Percentiles rank a stretch among this genome's conserved stretches.
Evolutionary conservation across 768 basidiomycete genomes (phyloP).

Genomic region (Austroboletus eburneus): DNA sequence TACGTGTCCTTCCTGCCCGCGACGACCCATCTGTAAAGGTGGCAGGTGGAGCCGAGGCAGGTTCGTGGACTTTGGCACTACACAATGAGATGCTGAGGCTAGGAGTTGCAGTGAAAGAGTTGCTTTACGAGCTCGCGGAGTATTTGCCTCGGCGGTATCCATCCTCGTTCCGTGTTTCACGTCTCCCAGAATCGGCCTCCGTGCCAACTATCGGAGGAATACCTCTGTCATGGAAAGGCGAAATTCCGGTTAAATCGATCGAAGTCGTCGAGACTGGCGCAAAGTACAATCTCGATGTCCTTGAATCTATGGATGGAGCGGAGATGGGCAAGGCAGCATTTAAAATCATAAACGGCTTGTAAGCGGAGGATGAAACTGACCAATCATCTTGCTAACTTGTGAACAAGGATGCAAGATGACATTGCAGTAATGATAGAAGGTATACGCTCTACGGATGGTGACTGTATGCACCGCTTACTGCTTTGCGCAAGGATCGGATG

Average conservation of each 20-base stretch:
- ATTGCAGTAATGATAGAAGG: slow-evolving; percentile 62
- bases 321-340: slow-evolving; percentile 51
- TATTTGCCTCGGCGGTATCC: slow-evolving; percentile 69
- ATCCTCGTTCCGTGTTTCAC: slow-evolving; percentile 47
- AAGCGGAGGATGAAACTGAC: slow-evolving; percentile 23
- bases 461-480: neutral
- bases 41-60: slow-evolving; percentile 32
- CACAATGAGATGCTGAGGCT: neutral
- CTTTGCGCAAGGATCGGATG: slow-evolving; percentile 50
- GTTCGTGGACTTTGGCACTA: slow-evolving; percentile 8
- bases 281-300: slow-evolving; percentile 49
- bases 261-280: slow-evolving; percentile 47
- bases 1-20: slow-evolving; percentile 44
- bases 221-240: slow-evolving; percentile 38
- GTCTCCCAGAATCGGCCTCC: slow-evolving; percentile 23
- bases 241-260: slow-evolving; percentile 50
- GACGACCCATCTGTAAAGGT: slow-evolving; percentile 39
- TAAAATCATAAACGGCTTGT: slow-evolving; percentile 60
- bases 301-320: slow-evolving; percentile 22
- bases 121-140: slow-evolving; percentile 65
- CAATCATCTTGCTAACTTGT: neutral
- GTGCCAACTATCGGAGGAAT: slow-evolving; percentile 22
- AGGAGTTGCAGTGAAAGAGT: slow-evolving; percentile 48
- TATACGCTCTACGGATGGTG: slow-evolving; percentile 10
- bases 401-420: slow-evolving; percentile 50